A percentile compares a stretch with the other conserved stretches of the same genome.
Conservation (phyloP, 345 rosid species). For the Syzygium grande region DNA sequence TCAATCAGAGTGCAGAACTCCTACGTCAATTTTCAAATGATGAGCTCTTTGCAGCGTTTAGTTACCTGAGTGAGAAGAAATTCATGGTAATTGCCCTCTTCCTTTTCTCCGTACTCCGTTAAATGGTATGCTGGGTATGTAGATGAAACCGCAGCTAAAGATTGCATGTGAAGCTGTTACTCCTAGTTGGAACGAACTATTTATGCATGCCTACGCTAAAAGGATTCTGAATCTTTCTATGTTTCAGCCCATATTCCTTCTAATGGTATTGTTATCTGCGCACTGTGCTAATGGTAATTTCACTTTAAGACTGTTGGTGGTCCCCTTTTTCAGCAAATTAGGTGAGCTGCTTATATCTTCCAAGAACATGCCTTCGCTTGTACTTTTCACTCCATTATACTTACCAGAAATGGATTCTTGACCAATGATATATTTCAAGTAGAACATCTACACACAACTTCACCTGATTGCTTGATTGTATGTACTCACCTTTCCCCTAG, state of each 20-base stretch:
- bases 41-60: slow-evolving; percentile 81
- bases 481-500: neutral
- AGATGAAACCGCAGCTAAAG: neutral
- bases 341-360: neutral
- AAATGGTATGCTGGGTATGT: neutral
- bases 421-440: neutral
- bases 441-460: neutral
- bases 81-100: slow-evolving; percentile 43
- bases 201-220: neutral
- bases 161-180: neutral
- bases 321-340: neutral
- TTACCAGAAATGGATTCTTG: neutral
- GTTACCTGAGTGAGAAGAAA: slow-evolving; percentile 79
- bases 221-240: neutral
- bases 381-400: neutral
- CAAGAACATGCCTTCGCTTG: neutral
- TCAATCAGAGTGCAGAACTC: slow-evolving; percentile 56
- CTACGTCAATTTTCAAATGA: slow-evolving; percentile 70
- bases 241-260: neutral
- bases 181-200: neutral
- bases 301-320: neutral
- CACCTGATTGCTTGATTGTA: neutral
- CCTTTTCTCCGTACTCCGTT: neutral
- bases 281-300: neutral
- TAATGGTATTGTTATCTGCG: neutral